phyloP scores from a whole-genome alignment of 2,329 filamentous ascomycete species.

The Phoma herbarum region DNA sequence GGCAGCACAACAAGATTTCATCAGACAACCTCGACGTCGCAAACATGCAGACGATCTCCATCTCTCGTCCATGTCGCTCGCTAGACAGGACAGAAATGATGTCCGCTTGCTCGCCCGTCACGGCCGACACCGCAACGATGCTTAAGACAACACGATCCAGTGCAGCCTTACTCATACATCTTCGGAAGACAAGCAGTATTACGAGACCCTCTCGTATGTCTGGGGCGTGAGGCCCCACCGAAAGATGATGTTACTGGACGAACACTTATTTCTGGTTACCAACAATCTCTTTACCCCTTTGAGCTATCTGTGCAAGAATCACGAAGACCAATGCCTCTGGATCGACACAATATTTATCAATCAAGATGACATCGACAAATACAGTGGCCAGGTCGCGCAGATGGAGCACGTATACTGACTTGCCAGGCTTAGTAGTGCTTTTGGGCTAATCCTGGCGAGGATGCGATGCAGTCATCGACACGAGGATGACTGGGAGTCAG shows the following conservation, averaged over 20 bases:
- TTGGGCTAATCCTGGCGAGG: background rate
- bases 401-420: too few relatives aligned
- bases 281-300: background rate
- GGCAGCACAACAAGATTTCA: background rate
- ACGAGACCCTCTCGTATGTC: slow-evolving; percentile 1
- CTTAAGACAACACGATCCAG: background rate
- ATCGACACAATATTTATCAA: too few relatives aligned
- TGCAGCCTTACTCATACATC: background rate
- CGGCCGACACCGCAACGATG: background rate
- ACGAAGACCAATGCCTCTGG: too few relatives aligned
- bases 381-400: too few relatives aligned
- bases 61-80: too few relatives aligned
- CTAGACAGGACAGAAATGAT: background rate
- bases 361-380: too few relatives aligned
- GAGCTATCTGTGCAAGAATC: background rate
- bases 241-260: background rate
- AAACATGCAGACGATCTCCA: too few relatives aligned
- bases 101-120: background rate
- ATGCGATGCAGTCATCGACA: background rate
- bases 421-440: background rate
- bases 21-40: too few relatives aligned
- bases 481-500: background rate
- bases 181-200: background rate
- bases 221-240: background rate
- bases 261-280: background rate